These are phyloP conservation scores for Saturnispora quitensis DNA, from an alignment of 805 yeast genomes.

Conservation along the genomic window DNA sequence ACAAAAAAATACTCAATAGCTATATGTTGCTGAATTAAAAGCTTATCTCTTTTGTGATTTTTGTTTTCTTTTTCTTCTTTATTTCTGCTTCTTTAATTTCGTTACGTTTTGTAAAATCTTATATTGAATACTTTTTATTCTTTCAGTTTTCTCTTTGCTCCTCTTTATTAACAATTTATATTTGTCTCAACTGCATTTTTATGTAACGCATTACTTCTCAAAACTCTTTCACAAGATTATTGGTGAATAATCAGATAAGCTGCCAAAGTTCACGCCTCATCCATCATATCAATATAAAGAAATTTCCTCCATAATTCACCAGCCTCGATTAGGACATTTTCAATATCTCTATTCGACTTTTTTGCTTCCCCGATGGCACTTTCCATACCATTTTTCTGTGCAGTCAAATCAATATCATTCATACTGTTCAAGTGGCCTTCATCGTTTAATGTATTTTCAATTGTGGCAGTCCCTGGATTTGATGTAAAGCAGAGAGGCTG, in stretches of 20 bases:
- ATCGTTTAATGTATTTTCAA: conserved; percentile 5
- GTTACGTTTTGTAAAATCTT: neutral
- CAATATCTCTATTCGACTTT: conserved; percentile 44
- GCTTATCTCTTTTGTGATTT: neutral
- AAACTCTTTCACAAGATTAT: no score
- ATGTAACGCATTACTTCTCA: neutral
- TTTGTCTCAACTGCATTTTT: neutral
- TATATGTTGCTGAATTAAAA: neutral
- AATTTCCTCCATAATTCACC: conserved; percentile 86
- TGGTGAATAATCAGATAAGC: neutral
- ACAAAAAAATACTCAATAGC: neutral
- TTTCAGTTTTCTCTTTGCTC: neutral
- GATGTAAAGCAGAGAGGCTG: neutral
- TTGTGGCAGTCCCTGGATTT: neutral
- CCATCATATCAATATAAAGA: conserved; percentile 55
- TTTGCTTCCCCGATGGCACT: conserved; percentile 11
- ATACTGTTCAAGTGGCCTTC: neutral
- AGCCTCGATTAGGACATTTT: conserved; percentile 63
- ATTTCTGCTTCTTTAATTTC: neutral
- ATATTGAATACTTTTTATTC: neutral
- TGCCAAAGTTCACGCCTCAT: conserved; percentile 18
- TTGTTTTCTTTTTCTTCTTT: neutral
- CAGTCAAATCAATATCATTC: neutral
- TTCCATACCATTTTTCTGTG: conserved; percentile 5
- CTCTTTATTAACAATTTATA: no score